phyloP scores from a whole-genome alignment of 169 alveolate genomes.

The Cystoisospora suis region DNA sequence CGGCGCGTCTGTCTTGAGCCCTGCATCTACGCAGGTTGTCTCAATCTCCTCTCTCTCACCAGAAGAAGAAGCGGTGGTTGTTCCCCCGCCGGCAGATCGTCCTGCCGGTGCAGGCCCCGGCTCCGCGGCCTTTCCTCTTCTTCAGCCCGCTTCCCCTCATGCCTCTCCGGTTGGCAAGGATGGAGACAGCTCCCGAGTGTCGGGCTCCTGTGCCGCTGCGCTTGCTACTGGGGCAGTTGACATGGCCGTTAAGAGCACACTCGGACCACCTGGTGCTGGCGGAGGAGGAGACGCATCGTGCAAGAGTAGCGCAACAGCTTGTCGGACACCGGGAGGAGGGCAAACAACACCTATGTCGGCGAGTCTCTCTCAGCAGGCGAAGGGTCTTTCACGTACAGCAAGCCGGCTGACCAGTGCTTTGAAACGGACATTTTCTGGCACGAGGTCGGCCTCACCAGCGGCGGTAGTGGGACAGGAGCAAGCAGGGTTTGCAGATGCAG shows the following conservation, averaged over 20 bases:
- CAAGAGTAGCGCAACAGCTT: too few relatives aligned
- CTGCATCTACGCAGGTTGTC: too few relatives aligned
- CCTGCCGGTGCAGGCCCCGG: background rate
- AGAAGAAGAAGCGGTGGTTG: background rate
- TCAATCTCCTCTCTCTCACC: too few relatives aligned
- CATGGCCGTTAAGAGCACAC: slow-evolving; percentile 43
- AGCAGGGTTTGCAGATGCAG: background rate
- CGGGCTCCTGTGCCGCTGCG: slow-evolving; percentile 25
- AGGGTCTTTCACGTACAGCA: background rate
- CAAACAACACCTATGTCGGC: background rate
- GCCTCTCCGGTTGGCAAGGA: background rate
- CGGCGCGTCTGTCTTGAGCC: too few relatives aligned
- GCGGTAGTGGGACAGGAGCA: background rate
- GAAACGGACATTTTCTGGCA: background rate
- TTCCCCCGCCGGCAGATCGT: background rate
- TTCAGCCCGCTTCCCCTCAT: background rate
- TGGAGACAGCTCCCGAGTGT: background rate
- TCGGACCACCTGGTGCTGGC: background rate
- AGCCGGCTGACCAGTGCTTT: slow-evolving; percentile 14
- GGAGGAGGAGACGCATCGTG: background rate
- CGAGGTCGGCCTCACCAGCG: background rate
- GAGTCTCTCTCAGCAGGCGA: background rate
- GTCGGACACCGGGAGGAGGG: background rate
- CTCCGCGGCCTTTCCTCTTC: background rate
- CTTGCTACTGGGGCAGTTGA: slow-evolving; percentile 52